Conservation (phyloP, 164 flowering plant species). For the Tinospora cordifolia region DNA sequence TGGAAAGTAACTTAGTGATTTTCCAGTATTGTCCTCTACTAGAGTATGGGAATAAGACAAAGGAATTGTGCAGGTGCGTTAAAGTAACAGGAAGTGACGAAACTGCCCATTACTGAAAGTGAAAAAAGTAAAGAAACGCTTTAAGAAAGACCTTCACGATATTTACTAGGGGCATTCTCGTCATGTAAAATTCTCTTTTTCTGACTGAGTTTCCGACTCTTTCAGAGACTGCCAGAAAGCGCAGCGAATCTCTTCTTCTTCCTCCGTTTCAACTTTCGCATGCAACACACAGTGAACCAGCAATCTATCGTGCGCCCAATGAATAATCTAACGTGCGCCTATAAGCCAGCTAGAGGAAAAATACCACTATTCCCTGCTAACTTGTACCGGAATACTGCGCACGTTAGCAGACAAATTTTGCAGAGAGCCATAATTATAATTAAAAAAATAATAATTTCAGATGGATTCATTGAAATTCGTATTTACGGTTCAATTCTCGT, state of each 20-base stretch:
- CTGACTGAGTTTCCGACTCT: not conserved
- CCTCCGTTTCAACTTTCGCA: not conserved
- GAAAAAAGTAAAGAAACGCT: not conserved
- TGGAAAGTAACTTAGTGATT: not conserved
- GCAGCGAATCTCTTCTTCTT: not conserved
- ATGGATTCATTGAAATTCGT: no score
- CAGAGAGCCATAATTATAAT: no score
- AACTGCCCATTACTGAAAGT: not conserved
- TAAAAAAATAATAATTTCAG: no score
- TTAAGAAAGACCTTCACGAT: not conserved
- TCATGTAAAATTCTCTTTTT: not conserved
- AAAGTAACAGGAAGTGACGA: not conserved
- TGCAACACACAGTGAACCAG: not conserved
- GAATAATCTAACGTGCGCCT: no score
- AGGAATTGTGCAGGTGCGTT: not conserved
- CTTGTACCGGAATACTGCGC: no score
- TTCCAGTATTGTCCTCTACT: not conserved
- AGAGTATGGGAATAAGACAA: not conserved
- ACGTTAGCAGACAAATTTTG: no score
- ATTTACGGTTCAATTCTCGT: no score
- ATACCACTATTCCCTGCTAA: no score
- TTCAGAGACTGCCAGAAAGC: not conserved
- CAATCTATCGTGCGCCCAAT: no score
- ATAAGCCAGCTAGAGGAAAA: no score
- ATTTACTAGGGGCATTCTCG: not conserved